These are phyloP conservation scores for Raphanus sativus DNA, from an alignment of 345 rosid genomes.

Conservation along the genomic window DNA sequence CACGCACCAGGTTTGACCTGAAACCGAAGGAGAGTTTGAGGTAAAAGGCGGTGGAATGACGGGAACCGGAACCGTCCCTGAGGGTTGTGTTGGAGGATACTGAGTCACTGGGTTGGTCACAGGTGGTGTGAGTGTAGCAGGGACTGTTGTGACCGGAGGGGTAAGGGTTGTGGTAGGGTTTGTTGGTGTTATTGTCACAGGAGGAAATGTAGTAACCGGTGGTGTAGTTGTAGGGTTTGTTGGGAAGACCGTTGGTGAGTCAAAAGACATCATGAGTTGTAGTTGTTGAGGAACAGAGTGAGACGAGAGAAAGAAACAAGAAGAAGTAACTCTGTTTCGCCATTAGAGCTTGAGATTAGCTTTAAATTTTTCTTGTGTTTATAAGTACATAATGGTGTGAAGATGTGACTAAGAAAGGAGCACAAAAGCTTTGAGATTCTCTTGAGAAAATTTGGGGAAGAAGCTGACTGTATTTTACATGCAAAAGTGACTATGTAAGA, in stretches of 20 bases:
- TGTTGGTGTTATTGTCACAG: constrained; percentile 43
- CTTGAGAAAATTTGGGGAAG: constrained; percentile 21
- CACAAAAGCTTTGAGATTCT: constrained; percentile 33
- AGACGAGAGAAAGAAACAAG: constrained; percentile 45
- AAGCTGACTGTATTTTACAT: constrained; percentile 41
- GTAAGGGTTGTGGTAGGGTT: constrained; percentile 43
- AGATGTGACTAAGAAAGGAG: constrained; percentile 6
- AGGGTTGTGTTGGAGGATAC: constrained; percentile 57
- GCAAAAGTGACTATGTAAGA: constrained; percentile 36
- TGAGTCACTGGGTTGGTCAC: constrained; percentile 55
- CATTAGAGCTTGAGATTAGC: constrained; percentile 41
- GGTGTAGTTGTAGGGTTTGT: constrained; percentile 50
- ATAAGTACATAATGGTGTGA: constrained; percentile 12
- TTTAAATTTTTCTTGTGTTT: constrained; percentile 20
- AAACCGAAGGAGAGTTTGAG: constrained; percentile 58
- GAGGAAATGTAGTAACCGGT: constrained; percentile 44
- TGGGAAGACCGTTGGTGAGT: constrained; percentile 47
- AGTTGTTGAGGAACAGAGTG: constrained; percentile 45
- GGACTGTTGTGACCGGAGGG: constrained; percentile 49
- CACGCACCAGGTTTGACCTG: constrained; percentile 91
- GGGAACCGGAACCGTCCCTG: constrained; percentile 60
- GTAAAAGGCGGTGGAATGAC: constrained; percentile 57
- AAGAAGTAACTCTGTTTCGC: constrained; percentile 41
- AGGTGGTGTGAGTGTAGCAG: constrained; percentile 51
- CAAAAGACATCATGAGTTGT: constrained; percentile 41